phyloP scores from a whole-genome alignment of 371 early-diverging fungal genomes.

The Saksenaea vasiformis region DNA sequence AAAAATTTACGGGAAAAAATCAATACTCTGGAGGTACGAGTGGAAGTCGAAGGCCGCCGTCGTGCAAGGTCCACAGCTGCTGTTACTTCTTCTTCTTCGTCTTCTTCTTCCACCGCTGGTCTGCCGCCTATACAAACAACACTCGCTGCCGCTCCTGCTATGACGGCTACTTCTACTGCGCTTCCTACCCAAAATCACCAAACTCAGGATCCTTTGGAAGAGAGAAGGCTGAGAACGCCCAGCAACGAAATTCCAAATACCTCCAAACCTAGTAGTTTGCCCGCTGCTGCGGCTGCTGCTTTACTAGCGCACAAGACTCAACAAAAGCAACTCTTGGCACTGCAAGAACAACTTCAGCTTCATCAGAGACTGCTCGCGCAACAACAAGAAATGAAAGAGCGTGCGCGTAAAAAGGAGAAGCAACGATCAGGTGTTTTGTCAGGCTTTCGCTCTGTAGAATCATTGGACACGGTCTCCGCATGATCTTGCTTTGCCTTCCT shows the following conservation, averaged over 20 bases:
- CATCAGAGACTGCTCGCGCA: slow-evolving; percentile 35
- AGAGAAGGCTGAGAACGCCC: background rate
- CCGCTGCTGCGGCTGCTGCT: slow-evolving; percentile 25
- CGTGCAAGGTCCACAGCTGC: background rate
- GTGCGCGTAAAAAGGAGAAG: slow-evolving; percentile 13
- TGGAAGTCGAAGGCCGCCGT: slow-evolving; percentile 30
- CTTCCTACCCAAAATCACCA: no score
- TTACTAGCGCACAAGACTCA: slow-evolving; percentile 39
- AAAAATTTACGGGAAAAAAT: slow-evolving; percentile 52
- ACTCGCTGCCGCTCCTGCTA: background rate
- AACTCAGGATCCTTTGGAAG: background rate
- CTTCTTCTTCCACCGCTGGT: background rate
- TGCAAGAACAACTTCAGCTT: slow-evolving; percentile 38
- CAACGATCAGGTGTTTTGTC: background rate
- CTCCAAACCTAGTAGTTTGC: background rate
- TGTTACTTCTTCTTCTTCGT: background rate
- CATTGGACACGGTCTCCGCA: slow-evolving; percentile 11
- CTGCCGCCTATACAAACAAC: background rate
- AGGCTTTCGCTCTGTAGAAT: background rate
- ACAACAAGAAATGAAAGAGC: slow-evolving; percentile 13
- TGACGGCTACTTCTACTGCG: background rate
- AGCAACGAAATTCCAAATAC: slow-evolving; percentile 13
- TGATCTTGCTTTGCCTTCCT: background rate
- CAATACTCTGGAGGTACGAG: slow-evolving; percentile 46
- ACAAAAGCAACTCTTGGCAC: slow-evolving; percentile 33